A percentile compares a stretch with the other conserved stretches of the same genome.
Evolutionary conservation across 2,329 filamentous ascomycete genomes (phyloP).

Genomic region (Sporothrix euskadiensis): DNA sequence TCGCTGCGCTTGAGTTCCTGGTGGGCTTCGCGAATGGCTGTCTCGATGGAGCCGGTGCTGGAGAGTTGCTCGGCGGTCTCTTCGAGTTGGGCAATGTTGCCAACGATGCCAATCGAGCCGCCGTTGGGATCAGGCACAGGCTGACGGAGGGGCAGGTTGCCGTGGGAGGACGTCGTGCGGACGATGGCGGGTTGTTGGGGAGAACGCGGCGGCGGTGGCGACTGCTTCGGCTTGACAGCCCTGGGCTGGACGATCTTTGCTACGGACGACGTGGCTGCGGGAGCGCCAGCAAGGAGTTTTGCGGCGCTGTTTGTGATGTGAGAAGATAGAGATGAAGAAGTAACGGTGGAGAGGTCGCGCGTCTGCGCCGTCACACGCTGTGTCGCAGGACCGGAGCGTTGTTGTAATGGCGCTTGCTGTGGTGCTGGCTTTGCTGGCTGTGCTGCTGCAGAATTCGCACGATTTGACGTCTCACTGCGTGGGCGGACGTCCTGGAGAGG

Average conservation of each 20-base stretch:
- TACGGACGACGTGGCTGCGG: neutral
- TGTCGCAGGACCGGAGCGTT: constrained; percentile 8
- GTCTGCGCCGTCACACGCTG: constrained; percentile 10
- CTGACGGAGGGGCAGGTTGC: constrained; percentile 53
- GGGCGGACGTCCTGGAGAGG: neutral
- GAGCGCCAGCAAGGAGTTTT: neutral
- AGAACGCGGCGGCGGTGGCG: constrained; percentile 4
- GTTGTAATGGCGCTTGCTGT: neutral
- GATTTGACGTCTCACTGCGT: constrained; percentile 11
- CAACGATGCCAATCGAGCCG: constrained; percentile 61
- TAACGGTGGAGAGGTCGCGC: neutral
- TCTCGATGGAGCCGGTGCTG: constrained; percentile 72
- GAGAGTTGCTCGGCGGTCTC: constrained; percentile 73
- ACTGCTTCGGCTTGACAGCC: constrained; percentile 13
- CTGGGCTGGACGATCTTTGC: constrained; percentile 28
- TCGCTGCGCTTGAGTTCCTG: constrained; percentile 69
- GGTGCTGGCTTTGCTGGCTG: neutral
- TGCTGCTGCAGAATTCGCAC: constrained; percentile 12
- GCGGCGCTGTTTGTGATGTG: neutral
- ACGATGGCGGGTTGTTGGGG: constrained; percentile 45
- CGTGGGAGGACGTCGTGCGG: constrained; percentile 50
- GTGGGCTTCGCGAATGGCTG: constrained; percentile 73
- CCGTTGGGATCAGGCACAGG: constrained; percentile 63
- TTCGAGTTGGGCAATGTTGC: constrained; percentile 73
- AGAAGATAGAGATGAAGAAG: neutral